A percentile compares a stretch with the other conserved stretches of the same genome.
These are phyloP conservation scores for Raphanus sativus DNA, from an alignment of 345 rosid genomes.

Conservation along the genomic window DNA sequence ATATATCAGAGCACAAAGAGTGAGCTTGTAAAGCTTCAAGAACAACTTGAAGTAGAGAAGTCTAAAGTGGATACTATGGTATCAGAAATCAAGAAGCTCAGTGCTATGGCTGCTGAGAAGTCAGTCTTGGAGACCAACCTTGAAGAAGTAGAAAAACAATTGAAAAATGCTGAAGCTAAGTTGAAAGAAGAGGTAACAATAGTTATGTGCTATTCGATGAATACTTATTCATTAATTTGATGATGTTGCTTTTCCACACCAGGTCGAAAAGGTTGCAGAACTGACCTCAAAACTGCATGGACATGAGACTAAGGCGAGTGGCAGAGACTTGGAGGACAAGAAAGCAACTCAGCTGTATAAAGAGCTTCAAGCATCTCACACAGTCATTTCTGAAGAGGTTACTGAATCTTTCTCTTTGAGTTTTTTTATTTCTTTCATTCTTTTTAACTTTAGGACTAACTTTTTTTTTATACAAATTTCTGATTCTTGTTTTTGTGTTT, in stretches of 20 bases:
- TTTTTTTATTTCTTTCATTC: neutral
- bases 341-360: slow-evolving; percentile 42
- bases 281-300: slow-evolving; percentile 49
- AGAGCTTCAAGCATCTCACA: slow-evolving; percentile 50
- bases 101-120: slow-evolving; percentile 49
- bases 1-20: slow-evolving; percentile 56
- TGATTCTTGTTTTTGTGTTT: neutral
- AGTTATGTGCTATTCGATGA: neutral
- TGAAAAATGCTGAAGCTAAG: slow-evolving; percentile 26
- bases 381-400: slow-evolving; percentile 50
- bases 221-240: neutral
- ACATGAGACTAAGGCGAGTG: slow-evolving; percentile 38
- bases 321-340: neutral
- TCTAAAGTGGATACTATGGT: slow-evolving; percentile 46
- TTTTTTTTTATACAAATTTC: neutral
- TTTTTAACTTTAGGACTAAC: neutral
- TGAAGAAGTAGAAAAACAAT: slow-evolving; percentile 1
- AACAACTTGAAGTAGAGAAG: slow-evolving; percentile 52
- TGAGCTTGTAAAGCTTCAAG: slow-evolving; percentile 70
- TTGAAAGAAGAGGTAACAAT: slow-evolving; percentile 52
- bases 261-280: slow-evolving; percentile 50
- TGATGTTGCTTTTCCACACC: neutral
- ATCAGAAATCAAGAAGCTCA: slow-evolving; percentile 53
- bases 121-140: slow-evolving; percentile 43
- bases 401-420: neutral